These are phyloP conservation scores for Boletus eberwhitei DNA, from an alignment of 768 basidiomycete species.

Conservation along the genomic window DNA sequence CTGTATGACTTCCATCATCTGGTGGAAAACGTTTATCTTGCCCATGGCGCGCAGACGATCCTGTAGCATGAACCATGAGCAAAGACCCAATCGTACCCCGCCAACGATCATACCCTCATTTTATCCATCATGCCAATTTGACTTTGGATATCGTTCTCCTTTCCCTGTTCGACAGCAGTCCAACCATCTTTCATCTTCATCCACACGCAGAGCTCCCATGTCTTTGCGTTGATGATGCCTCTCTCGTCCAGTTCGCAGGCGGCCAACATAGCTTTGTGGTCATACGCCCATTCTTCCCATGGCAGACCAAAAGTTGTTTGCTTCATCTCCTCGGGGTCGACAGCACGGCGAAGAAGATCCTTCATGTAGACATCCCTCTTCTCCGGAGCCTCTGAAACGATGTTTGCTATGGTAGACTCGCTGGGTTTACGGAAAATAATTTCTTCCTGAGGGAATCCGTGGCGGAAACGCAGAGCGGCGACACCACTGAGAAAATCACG, in stretches of 20 bases:
- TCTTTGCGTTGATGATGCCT: conserved; percentile 19
- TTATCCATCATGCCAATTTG: conserved; percentile 29
- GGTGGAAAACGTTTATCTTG: conserved; percentile 28
- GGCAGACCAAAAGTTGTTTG: conserved; percentile 24
- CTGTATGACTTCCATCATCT: conserved; percentile 34
- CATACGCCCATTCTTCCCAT: conserved; percentile 34
- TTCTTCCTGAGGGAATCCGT: conserved; percentile 29
- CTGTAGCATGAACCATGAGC: conserved; percentile 12
- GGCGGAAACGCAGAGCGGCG: conserved; percentile 21
- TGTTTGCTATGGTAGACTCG: conserved; percentile 22
- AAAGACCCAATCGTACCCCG: neutral
- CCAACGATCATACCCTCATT: conserved; percentile 21
- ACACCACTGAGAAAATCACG: conserved; percentile 20
- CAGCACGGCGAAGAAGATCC: conserved; percentile 26
- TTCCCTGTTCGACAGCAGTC: conserved; percentile 29
- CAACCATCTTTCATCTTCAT: conserved; percentile 30
- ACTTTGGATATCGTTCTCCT: conserved; percentile 17
- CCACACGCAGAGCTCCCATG: conserved; percentile 33
- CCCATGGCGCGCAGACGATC: conserved; percentile 29
- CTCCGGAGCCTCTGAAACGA: conserved; percentile 23
- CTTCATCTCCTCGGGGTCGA: conserved; percentile 30
- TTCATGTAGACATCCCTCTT: conserved; percentile 26
- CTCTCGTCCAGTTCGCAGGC: conserved; percentile 21
- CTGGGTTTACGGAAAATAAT: conserved; percentile 32
- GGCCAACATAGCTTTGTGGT: conserved; percentile 28